Evolutionary conservation across 768 basidiomycete species (phyloP), one percentile per base, ranked within the genome.

Genomic region (Podaxis pistillaris): DNA sequence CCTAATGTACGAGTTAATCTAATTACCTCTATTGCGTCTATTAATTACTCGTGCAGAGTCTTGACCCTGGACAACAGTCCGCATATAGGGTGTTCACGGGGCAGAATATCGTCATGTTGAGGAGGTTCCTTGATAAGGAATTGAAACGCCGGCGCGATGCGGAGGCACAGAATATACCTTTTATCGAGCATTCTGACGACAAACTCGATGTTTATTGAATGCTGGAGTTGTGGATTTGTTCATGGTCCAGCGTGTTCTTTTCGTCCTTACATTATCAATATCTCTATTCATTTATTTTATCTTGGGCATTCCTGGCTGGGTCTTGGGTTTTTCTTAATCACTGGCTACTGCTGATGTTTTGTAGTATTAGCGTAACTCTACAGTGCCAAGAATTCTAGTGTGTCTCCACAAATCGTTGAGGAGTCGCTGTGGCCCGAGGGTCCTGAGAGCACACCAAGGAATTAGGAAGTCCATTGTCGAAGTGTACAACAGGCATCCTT

Each of bases 1-100:
- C 93, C 93, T 33, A 71, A 72, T 64, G 87, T 89, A 72, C 66
- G 87, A 76, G 33, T n/a, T 17, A 51, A 60, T 54, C 58, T 66
- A 66, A 15, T 56, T 60, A 28, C 44, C 33, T 63, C 40, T 22
- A 49, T 11, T 13, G 15, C 19, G 7, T 56, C 41, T 30, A 46
- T 55, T 67, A 58, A 66, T 61, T 66, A 60, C 52, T 65, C 38
- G 11, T 38, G 33, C 70, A 94, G 92, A 79, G 83, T 36, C 82
- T 84, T 71, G 86, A 88, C 67, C 76, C 78, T 22, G 84, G 86
- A 70, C 91, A 93, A 68, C 79, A 81, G 67, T 80, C 84, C 0
- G 84, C 85, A 6, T 95, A 90, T 73, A 87, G 90, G 66, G 94
- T 93, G 41, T 96, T 92, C 71, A 88, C 81, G 33, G 89, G 89